phyloP scores from a whole-genome alignment of 148 eudicot genomes.

The Camellia granthamiana region DNA sequence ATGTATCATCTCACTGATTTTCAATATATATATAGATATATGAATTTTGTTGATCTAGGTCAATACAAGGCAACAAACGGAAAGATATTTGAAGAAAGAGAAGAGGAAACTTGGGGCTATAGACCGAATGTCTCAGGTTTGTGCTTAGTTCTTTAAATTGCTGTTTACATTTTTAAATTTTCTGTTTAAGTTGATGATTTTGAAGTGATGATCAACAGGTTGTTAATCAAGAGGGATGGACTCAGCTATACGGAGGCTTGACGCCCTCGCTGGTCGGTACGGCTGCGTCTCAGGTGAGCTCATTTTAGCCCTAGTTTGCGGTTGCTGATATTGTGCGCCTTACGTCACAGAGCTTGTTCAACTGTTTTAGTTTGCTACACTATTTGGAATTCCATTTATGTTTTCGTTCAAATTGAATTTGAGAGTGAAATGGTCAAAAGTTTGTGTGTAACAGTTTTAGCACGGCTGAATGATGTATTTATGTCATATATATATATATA shows the following conservation, averaged over 20 bases:
- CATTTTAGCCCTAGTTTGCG: conserved; percentile 9
- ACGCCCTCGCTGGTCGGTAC: conserved; percentile 90
- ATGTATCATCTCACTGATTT: background rate
- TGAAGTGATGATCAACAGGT: conserved; percentile 50
- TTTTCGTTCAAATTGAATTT: background rate
- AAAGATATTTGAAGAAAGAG: conserved; percentile 65
- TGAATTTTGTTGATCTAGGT: conserved; percentile 46
- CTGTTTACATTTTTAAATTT: background rate
- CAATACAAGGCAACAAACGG: conserved; percentile 93
- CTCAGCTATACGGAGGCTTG: conserved; percentile 76
- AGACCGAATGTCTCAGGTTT: conserved; percentile 71
- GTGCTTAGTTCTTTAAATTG: conserved; percentile 4
- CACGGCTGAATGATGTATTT: background rate
- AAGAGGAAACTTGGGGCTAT: conserved; percentile 56
- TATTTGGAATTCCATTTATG: background rate
- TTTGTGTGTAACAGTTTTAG: background rate
- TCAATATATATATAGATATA: background rate
- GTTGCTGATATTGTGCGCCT: conserved; percentile 12
- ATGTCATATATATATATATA: no score
- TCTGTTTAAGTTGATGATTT: background rate
- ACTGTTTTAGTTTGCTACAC: background rate
- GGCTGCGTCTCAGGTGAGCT: conserved; percentile 88
- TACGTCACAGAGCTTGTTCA: background rate
- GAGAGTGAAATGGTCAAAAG: background rate
- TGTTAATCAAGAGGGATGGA: conserved; percentile 89